Evolutionary conservation across 1,284 basidiomycete species (phyloP), one percentile per base, ranked within the genome.

Genomic region (Ganoderma leucocontextum): DNA sequence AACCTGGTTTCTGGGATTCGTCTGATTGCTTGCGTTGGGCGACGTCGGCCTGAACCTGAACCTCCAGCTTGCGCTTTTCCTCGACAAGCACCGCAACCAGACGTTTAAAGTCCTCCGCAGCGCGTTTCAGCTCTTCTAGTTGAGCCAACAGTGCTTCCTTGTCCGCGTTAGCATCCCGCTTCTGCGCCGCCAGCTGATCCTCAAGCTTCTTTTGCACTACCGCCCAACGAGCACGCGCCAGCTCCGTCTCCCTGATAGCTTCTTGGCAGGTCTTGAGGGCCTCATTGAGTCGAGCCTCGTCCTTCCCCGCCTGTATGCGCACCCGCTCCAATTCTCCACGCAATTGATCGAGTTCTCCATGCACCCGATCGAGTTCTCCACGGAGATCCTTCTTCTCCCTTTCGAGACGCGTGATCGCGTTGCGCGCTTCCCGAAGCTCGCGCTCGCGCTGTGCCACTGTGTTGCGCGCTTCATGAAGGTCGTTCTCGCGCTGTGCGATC

Each of bases 111-210:
- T 42, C 33, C 59, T 66, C 68, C 12, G 25, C 42, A 2, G n/a
- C 19, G 36, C 62, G 66, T 36, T 60, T 63, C 61, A 65, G 60
- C 39, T 65, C 63, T 38, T 65, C n/a, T 29, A 64, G 29, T 9
- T 65, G 65, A 15, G 59, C 42, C 35, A 66, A 49, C 8, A 67
- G 60, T 15, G 59, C 41, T 13, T 60, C 19, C 15, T 63, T 67
- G 42, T 67, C 62, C 4, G n/a, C 17, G 15, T 39, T 38, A 13
- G 17, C 22, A 15, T 67, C 60, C 33, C 29, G 39, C 39, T 65
- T 60, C n/a, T 42, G 38, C 4, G 39, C n/a, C 38, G 59, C 60
- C 57, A 65, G 60, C 62, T 65, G 58, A n/a, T 63, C 60, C 36
- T 65, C 6, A 17, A 66, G 53, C 41, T 53, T 60, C 22, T 60